Conservation (phyloP, 2,329 filamentous ascomycete species). For the Ophiognomonia clavigignenti-juglandacearum region DNA sequence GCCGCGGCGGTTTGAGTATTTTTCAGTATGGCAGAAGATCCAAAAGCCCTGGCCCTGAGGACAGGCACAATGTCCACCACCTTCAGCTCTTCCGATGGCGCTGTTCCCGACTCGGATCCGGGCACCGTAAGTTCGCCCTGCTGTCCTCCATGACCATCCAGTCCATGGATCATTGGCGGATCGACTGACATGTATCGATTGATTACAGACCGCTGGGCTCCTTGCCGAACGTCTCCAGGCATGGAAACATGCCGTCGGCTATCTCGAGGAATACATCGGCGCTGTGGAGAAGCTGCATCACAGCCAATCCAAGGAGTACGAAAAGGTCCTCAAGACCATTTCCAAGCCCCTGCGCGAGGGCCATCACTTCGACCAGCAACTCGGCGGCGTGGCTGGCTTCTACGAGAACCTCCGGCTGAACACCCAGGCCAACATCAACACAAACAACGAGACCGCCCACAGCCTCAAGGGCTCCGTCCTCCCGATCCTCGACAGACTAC, state of each 20-base stretch:
- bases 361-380: slow-evolving; percentile 84
- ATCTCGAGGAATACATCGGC: slow-evolving; percentile 84
- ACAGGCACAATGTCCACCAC: slow-evolving; percentile 27
- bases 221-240: slow-evolving; percentile 85
- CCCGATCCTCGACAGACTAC: slow-evolving; percentile 82
- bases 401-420: slow-evolving; percentile 94
- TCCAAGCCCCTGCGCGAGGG: slow-evolving; percentile 81
- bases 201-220: slow-evolving; percentile 63
- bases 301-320: slow-evolving; percentile 86
- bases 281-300: slow-evolving; percentile 84
- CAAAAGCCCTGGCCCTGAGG: slow-evolving; percentile 18
- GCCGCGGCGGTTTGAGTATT: not conserved
- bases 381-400: slow-evolving; percentile 83
- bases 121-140: slow-evolving; percentile 42
- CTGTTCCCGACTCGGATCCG: slow-evolving; percentile 54
- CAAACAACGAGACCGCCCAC: slow-evolving; percentile 87
- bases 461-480: slow-evolving; percentile 80
- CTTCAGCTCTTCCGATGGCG: slow-evolving; percentile 53
- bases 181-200: slow-evolving; percentile 1
- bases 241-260: slow-evolving; percentile 91
- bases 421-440: slow-evolving; percentile 84
- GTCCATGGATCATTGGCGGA: not conserved
- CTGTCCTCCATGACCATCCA: not conserved
- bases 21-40: slow-evolving; percentile 11
- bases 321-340: slow-evolving; percentile 91